Evolutionary conservation across 305 asterid genomes (phyloP), one percentile per base, ranked within the genome.

Genomic region (Solanum aculeatissimum): DNA sequence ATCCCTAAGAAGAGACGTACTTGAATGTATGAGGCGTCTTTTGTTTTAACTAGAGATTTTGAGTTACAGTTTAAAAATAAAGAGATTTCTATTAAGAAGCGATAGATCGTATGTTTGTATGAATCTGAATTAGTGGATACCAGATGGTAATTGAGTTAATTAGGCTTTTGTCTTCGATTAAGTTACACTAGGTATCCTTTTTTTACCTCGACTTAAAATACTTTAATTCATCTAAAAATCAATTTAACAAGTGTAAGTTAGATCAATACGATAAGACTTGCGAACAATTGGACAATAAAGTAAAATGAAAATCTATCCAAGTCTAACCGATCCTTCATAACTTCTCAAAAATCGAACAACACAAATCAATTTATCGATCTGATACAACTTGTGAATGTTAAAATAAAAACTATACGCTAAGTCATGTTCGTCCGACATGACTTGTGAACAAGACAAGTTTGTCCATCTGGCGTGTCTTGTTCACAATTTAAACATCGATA

Each of bases 361-460:
- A 6, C 0, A 57, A 57, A 57, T 4, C 0, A 25, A 62, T 62
- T 0, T 62, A 0, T 62, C 40, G 6, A 6, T 62, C 2, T 23
- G 0, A 2, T 27, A 65, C 0, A 0, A 27, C 12, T 15, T 0
- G 21, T 0, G 13, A 65, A 29, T 3, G 0, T 18, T 65, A 27
- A 10, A 27, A 0, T 0, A 29, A 15, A 65, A 7, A 14, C 0
- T 27, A 2, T 65, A 29, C 11, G 27, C 32, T 7, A 7, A 65
- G 18, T 65, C 21, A 14, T 65, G 1, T 12, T 4, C 0, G 0
- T 63, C n/a, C n/a, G 42, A 63, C 42, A 14, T 2, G 42, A 27
- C 71, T 63, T 0, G 40, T 27, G 42, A 63, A 63, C 71, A 25
- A 0, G 12, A 0, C 69, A 62, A 62, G 19, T 62, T 62, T 62